Percentiles rank a stretch among this genome's conserved stretches.
phyloP scores from a whole-genome alignment of 352 stramenopile species.

The Pythium phragmitis region DNA sequence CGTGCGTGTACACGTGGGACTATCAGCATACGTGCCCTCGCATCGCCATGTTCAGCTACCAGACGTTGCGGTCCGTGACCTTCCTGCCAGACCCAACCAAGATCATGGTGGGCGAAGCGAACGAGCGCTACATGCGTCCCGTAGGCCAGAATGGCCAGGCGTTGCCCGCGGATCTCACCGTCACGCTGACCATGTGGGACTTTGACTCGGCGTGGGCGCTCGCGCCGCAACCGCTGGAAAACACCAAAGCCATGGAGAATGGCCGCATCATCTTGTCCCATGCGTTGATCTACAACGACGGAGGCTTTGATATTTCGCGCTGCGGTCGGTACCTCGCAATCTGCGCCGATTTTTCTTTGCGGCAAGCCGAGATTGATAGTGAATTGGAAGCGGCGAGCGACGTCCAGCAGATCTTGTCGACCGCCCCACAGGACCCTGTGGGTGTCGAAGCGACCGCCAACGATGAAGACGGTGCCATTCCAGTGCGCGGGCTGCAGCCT shows the following conservation, averaged over 20 bases:
- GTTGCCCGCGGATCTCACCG: slow-evolving; percentile 86
- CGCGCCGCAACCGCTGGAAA: slow-evolving; percentile 63
- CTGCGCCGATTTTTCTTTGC: slow-evolving; percentile 93
- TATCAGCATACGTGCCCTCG: slow-evolving; percentile 87
- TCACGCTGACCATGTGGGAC: slow-evolving; percentile 94
- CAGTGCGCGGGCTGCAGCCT: slow-evolving; percentile 18
- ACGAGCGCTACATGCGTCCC: slow-evolving; percentile 84
- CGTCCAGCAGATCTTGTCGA: slow-evolving; percentile 69
- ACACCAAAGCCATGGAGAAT: slow-evolving; percentile 85
- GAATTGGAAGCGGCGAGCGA: slow-evolving; percentile 81
- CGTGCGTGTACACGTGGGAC: slow-evolving; percentile 95
- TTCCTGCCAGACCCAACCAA: slow-evolving; percentile 90
- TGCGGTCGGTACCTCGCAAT: slow-evolving; percentile 94
- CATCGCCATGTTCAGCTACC: slow-evolving; percentile 89
- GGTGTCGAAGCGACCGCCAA: slow-evolving; percentile 54
- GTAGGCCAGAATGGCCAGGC: slow-evolving; percentile 56
- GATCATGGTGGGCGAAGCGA: slow-evolving; percentile 94
- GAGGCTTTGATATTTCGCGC: slow-evolving; percentile 95
- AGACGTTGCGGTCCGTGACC: slow-evolving; percentile 92
- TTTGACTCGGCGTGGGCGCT: slow-evolving; percentile 88
- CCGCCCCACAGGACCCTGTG: slow-evolving; percentile 55
- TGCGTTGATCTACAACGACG: slow-evolving; percentile 97
- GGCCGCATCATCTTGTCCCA: slow-evolving; percentile 85
- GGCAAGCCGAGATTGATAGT: slow-evolving; percentile 86
- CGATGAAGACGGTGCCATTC: slow-evolving; percentile 40